Base-by-base conservation (phyloP, 129 eudicot genomes). In the Centrapalus pauciflorus region DNA sequence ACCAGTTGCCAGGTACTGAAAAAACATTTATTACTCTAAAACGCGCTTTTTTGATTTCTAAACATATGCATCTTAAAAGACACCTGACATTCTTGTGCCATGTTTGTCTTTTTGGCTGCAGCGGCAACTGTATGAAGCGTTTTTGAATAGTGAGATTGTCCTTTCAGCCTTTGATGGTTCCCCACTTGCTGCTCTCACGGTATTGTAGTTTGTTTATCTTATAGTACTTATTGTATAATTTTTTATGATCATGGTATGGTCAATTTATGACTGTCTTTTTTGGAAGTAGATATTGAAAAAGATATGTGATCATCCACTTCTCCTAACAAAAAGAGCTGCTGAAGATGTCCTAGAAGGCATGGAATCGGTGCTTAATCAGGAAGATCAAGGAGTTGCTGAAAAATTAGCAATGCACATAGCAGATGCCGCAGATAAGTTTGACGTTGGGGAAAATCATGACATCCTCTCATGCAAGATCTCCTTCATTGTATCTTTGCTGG, bases 101-200 rank as follows among this genome's bases (percentile, higher is more conserved):
- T 75, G 8, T 32, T 62, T 0, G 51, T 40, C 27, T 69, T 69
- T 21, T 64, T 74, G 69, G 56, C 19, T 82, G 59, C 79, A 94
- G 99, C 85, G 95, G 4, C 96, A 81, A 65, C 85, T 94, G 0
- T 94, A 94, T 57, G 96, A 86, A 84, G 97, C 99, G 16, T 94
- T 86, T 81, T 77, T 94, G 83, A 94, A 89, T 6, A 86, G 95
- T 80, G 99, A 89, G 77, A 76, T 94, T 61, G 99, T 94, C 35
- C 76, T 94, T 69, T 94, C 99, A 25, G 95, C 96, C 11, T 94
- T 85, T 79, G 99, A 89, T 76, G 95, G 99, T 33, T 94, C 99
- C 41, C 99, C 99, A 52, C 75, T 94, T 66, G 99, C 99, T 82
- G 99, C 99, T 60, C 72, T 94, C 28, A 94, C 99, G 88, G 99